Base-by-base conservation (phyloP, 177 flowering plant species). In the Vitis hybrid region DNA sequence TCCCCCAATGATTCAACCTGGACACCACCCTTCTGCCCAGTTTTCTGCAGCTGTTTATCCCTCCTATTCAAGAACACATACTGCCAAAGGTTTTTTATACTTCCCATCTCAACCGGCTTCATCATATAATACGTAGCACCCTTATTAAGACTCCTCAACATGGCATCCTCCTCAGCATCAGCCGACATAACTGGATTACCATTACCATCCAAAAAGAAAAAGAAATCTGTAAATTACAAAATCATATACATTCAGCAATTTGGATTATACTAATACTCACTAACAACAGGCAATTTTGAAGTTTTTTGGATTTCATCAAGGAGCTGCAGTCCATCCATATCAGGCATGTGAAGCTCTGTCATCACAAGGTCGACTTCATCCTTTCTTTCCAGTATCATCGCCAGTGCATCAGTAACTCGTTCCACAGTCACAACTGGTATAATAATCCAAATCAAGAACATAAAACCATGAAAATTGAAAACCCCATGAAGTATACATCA, bases 231-330 rank as follows among this genome's bases (percentile, higher is more conserved):
- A 18, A 66, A 56, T 11, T 10, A 64, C 19, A 64, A 4, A 15
- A 40, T 49, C 15, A 18, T 15, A 50, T 21, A 15, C 11, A 48
- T 2, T n/a, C 7, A 14, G 48, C 13, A 32, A 6, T 15, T 46
- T 40, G 52, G 66, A 63, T 35, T 14, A 17, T 40, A 12, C 13
- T 1, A 17, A 40, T 56, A 67, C 70, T 67, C 19, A 67, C 70
- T 56, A 17, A 67, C 30, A 2, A 67, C 27, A 21, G 62, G 62
- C 52, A 67, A 6, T 10, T 35, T 56, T 21, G 12, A 15, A 56
- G 40, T 61, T 46, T 56, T 56, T 56, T 54, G 62, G 21, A 40
- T 52, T 1, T 50, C 52, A 52, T 60, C 46, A n/a, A 67, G 27
- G 32, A 60, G 17, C 46, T 15, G 49, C 8, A n/a, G 32, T 17